phyloP scores from a whole-genome alignment of 305 asterid genomes.

The Fraxinus greggii region DNA sequence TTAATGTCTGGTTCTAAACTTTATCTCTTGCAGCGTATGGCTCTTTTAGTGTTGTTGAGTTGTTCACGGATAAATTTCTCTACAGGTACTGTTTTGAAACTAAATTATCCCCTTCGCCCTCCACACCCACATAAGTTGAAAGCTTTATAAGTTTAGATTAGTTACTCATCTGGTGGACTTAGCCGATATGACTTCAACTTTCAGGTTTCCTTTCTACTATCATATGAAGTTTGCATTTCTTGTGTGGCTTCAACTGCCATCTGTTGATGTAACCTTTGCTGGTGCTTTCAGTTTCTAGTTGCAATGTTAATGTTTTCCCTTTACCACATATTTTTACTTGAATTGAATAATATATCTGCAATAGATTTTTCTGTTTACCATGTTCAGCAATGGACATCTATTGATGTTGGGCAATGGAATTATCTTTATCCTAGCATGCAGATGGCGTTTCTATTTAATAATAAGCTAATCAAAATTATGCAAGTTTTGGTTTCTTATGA shows the following conservation, averaged over 20 bases:
- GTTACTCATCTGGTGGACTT: conserved; percentile 11
- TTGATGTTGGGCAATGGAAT: background rate
- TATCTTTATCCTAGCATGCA: background rate
- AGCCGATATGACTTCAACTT: conserved; percentile 13
- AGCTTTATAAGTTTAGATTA: conserved; percentile 12
- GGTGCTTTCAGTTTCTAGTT: conserved; percentile 3
- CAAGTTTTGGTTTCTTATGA: background rate
- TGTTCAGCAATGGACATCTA: conserved; percentile 12
- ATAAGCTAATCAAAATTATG: conserved; percentile 1
- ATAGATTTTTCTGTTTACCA: background rate
- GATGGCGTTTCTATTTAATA: conserved; percentile 8
- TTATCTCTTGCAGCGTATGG: conserved; percentile 74
- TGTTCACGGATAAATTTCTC: conserved; percentile 72
- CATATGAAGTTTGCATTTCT: conserved; percentile 95
- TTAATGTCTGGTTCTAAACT: background rate
- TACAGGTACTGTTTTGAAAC: conserved; percentile 55
- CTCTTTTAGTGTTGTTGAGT: conserved; percentile 65
- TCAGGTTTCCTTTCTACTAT: conserved; percentile 88
- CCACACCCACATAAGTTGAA: conserved; percentile 9
- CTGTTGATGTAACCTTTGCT: conserved; percentile 59
- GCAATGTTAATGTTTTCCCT: background rate
- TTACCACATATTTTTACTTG: conserved; percentile 12
- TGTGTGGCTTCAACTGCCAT: conserved; percentile 95
- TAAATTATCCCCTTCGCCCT: background rate
- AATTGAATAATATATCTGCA: background rate